A percentile compares a stretch with the other conserved stretches of the same genome.
Conservation (phyloP, 2,329 filamentous ascomycete genomes). For the Monosporascus sp. region DNA sequence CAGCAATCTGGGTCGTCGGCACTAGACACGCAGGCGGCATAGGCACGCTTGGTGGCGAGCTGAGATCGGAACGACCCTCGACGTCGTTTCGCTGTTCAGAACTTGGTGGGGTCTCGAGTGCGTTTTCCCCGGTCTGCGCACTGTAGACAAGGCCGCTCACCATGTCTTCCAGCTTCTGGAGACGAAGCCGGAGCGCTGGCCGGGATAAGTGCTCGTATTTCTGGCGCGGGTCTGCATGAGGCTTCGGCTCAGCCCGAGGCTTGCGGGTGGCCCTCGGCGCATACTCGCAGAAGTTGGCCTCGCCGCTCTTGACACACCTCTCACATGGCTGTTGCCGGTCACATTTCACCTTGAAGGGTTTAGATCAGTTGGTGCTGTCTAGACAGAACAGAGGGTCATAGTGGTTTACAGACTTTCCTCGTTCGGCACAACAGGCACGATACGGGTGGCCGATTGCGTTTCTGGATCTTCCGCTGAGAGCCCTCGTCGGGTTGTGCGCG, state of each 20-base stretch:
- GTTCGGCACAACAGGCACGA: slow-evolving; percentile 30
- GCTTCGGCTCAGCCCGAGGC: slow-evolving; percentile 24
- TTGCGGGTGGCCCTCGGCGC: slow-evolving; percentile 28
- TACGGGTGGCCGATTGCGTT: slow-evolving; percentile 31
- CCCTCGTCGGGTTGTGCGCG: slow-evolving; percentile 29
- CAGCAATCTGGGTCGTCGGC: slow-evolving; percentile 13
- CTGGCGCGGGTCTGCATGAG: slow-evolving; percentile 18
- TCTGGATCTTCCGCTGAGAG: slow-evolving; percentile 30
- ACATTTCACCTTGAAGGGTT: slow-evolving; percentile 28
- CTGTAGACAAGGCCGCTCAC: slow-evolving; percentile 26
- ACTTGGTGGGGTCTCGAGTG: slow-evolving; percentile 21
- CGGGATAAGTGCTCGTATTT: slow-evolving; percentile 23
- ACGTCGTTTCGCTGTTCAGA: slow-evolving; percentile 21
- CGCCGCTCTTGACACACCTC: slow-evolving; percentile 32
- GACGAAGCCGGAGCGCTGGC: slow-evolving; percentile 27
- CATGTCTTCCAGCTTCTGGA: slow-evolving; percentile 32
- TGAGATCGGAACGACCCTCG: slow-evolving; percentile 24
- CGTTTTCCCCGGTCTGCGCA: slow-evolving; percentile 11
- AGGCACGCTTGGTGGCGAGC: slow-evolving; percentile 20
- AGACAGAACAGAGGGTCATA: slow-evolving; percentile 2
- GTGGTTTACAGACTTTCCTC: slow-evolving; percentile 24
- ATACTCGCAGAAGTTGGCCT: slow-evolving; percentile 30
- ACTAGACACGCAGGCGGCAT: slow-evolving; percentile 12
- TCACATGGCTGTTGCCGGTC: slow-evolving; percentile 34
- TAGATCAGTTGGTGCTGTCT: slow-evolving; percentile 4